Conservation (phyloP, 192 early-diverging fungal genomes). For the Coemansia sp. region DNA sequence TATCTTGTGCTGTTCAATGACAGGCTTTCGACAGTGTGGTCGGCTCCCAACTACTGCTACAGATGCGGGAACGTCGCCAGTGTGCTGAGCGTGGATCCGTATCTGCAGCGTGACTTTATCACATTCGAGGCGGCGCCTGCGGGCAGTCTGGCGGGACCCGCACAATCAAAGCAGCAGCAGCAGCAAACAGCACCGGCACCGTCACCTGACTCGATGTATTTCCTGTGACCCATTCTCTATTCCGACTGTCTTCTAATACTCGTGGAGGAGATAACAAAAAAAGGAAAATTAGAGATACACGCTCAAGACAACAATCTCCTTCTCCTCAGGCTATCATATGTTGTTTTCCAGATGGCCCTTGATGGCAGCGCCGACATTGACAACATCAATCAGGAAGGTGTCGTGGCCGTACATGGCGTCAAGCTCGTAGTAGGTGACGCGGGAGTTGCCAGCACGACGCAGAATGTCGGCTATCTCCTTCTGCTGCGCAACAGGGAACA, state of each 20-base stretch:
- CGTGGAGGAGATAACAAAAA: neutral
- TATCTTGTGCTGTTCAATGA: constrained; percentile 73
- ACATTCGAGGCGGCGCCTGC: constrained; percentile 47
- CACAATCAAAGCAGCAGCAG: neutral
- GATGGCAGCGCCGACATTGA: constrained; percentile 89
- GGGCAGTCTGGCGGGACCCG: neutral
- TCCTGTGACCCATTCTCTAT: constrained; percentile 12
- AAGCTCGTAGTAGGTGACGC: constrained; percentile 95
- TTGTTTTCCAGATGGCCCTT: constrained; percentile 81
- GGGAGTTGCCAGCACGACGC: constrained; percentile 77
- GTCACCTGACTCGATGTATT: constrained; percentile 37
- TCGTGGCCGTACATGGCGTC: constrained; percentile 98
- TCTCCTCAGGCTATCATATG: neutral
- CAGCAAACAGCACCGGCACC: constrained; percentile 14
- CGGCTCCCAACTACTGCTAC: constrained; percentile 97
- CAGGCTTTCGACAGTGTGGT: constrained; percentile 95
- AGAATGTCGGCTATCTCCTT: constrained; percentile 93
- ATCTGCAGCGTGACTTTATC: constrained; percentile 46
- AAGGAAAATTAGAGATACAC: neutral
- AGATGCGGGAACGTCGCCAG: constrained; percentile 96
- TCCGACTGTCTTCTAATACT: neutral
- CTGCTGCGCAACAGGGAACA: constrained; percentile 95
- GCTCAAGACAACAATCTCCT: neutral
- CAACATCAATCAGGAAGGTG: constrained; percentile 89
- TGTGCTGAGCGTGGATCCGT: constrained; percentile 77